These are phyloP conservation scores for Sedum album DNA, from an alignment of 164 flowering plant species.

Conservation along the genomic window DNA sequence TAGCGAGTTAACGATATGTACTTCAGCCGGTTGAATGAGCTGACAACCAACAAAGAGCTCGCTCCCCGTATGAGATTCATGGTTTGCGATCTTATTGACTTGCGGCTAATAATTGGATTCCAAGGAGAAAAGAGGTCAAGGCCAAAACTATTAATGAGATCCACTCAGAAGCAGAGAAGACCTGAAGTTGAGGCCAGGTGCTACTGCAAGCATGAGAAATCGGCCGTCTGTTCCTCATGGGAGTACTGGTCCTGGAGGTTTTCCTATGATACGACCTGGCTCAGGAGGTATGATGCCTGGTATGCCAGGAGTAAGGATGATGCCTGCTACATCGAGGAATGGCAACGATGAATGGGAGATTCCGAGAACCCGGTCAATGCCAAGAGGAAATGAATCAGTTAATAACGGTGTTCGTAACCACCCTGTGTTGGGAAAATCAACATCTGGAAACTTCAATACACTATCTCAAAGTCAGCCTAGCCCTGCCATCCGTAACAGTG, in stretches of 20 bases:
- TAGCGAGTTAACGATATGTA: constrained; percentile 73
- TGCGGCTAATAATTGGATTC: constrained; percentile 84
- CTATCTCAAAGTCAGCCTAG: constrained; percentile 75
- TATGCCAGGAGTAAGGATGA: constrained; percentile 82
- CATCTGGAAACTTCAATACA: constrained; percentile 42
- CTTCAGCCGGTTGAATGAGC: no score
- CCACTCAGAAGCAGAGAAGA: constrained; percentile 87
- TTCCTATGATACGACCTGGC: constrained; percentile 67
- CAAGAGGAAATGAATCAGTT: no score
- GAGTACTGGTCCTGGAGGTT: constrained; percentile 47
- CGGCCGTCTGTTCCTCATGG: constrained; percentile 52
- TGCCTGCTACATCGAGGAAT: constrained; percentile 88
- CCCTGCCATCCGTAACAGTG: constrained; percentile 64
- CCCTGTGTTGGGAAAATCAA: constrained; percentile 35
- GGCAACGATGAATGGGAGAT: constrained; percentile 91
- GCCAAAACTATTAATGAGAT: no score
- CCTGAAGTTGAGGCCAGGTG: constrained; percentile 85
- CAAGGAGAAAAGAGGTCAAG: no score
- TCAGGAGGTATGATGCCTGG: constrained; percentile 98
- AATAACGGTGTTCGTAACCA: constrained; percentile 32
- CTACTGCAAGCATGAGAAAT: constrained; percentile 72
- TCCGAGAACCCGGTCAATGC: constrained; percentile 51
- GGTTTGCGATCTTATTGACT: no score
- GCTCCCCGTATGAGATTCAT: no score
- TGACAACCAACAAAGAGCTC: no score